A percentile compares a stretch with the other conserved stretches of the same genome.
These are phyloP conservation scores for Pisolithus microcarpus DNA, from an alignment of 768 basidiomycete species.

Conservation along the genomic window DNA sequence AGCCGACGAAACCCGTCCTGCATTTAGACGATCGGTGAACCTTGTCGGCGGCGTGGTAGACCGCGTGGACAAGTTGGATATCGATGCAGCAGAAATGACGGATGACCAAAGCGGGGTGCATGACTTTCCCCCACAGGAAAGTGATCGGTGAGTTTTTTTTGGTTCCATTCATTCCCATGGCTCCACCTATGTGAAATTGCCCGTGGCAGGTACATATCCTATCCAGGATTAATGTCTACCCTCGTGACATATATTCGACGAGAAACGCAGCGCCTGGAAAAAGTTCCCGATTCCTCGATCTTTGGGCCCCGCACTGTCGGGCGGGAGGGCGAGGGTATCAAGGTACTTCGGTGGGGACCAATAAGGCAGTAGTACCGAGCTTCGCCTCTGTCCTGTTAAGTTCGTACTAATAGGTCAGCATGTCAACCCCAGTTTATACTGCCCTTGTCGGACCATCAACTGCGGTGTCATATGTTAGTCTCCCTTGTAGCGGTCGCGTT, in stretches of 20 bases:
- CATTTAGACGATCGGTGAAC: constrained; percentile 60
- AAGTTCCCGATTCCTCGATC: constrained; percentile 35
- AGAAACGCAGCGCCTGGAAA: constrained; percentile 66
- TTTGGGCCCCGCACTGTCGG: constrained; percentile 28
- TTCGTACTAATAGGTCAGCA: neutral
- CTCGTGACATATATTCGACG: constrained; percentile 64
- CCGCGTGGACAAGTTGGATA: constrained; percentile 49
- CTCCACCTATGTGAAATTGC: constrained; percentile 20
- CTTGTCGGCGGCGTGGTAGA: constrained; percentile 62
- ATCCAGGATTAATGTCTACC: constrained; percentile 67
- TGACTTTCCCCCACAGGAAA: constrained; percentile 55
- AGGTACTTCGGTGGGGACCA: constrained; percentile 23
- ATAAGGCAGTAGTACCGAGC: neutral
- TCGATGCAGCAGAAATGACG: constrained; percentile 49
- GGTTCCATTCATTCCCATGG: neutral
- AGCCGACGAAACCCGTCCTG: constrained; percentile 6
- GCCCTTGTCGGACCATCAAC: neutral
- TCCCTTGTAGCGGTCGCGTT: too few relatives aligned
- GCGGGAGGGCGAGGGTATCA: constrained; percentile 26
- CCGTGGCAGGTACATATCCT: constrained; percentile 50
- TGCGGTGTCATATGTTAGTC: neutral
- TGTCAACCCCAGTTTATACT: neutral
- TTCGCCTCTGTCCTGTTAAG: neutral
- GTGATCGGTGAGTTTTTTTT: constrained; percentile 19
- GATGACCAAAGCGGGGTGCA: constrained; percentile 70